Evolutionary conservation across 192 early-diverging fungal genomes (phyloP).

Genomic region (Linnemannia schmuckeri): DNA sequence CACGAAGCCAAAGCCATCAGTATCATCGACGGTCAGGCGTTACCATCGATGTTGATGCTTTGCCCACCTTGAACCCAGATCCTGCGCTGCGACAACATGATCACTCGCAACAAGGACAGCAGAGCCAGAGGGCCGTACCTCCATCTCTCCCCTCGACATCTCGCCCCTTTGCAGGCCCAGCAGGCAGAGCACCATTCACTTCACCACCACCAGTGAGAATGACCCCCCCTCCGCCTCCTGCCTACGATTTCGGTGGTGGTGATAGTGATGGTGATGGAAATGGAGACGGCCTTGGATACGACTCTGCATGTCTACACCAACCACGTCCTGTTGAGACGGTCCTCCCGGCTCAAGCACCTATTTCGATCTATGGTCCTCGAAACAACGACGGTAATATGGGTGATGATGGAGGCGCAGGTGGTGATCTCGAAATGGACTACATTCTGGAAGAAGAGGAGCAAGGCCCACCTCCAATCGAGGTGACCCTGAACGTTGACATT

Average conservation of each 20-base stretch:
- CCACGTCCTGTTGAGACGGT: not conserved
- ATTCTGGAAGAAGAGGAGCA: slow-evolving; percentile 18
- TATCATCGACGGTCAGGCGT: not conserved
- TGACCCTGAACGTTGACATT: slow-evolving; percentile 45
- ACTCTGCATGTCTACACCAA: not conserved
- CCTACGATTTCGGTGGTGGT: not conserved
- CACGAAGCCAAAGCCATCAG: not conserved
- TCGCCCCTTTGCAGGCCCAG: not conserved
- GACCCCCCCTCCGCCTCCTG: not conserved
- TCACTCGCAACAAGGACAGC: not conserved
- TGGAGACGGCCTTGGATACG: not conserved
- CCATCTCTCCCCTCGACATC: not conserved
- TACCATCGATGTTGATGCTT: not conserved
- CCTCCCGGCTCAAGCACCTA: slow-evolving; percentile 24
- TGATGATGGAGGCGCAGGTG: not conserved
- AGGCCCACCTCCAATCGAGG: slow-evolving; percentile 22
- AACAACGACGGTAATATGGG: not conserved
- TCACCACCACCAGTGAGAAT: not conserved
- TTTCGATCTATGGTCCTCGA: slow-evolving; percentile 6
- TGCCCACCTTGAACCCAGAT: not conserved
- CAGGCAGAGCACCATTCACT: not conserved
- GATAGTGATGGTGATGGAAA: not conserved
- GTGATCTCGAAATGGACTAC: not conserved
- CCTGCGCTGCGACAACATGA: not conserved
- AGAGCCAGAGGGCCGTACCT: not conserved